Base-by-base conservation (phyloP, 768 basidiomycete species). In the Leucosporidium creatinivorum region DNA sequence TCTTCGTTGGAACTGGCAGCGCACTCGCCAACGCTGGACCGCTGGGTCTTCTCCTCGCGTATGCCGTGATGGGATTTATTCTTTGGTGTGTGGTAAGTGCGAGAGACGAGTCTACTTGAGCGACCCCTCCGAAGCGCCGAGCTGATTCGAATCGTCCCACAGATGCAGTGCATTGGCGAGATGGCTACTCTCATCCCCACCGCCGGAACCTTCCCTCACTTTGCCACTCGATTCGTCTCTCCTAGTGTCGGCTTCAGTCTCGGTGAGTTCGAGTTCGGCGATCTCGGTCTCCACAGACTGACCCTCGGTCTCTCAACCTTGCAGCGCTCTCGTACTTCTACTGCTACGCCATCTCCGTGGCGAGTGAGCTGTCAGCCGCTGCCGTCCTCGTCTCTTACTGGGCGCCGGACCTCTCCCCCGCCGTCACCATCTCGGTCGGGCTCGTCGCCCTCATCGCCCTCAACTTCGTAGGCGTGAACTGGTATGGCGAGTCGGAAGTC, bases 21-120 rank as follows among this genome's bases (percentile, higher is more conserved):
- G 50, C 50, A 2, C 50, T 51, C 4, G 50, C 50, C 25, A 51
- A n/a, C 25, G 50, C 50, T 23, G 50, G 50, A 13, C 84, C 85
- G 13, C 76, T 83, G 0, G 83, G 85, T 3, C 73, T 80, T 0
- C 72, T 84, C 49, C 73, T 84, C 6, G 84, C 81, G 0, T 84
- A 82, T 73, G 60, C 78, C 72, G 75, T 80, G 73, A 75, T 81
- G 68, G 79, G 84, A 68, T 75, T 75, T 2, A 75, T 82, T 47
- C 76, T 77, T n/a, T 77, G 73, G 64, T 72, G 77, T 19, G 77
- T 79, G 39, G 39, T 44, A 17, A 44, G 39, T 44, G 10, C 10
- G 33, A 33, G 33, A 33, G 33, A 33, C 33, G 33, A 33, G 33
- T 12, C 33, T 12, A 36, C 33, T 36, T 12, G 33, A 36, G 12